phyloP scores from a whole-genome alignment of 768 basidiomycete species.

The Tephrocybe sp. region DNA sequence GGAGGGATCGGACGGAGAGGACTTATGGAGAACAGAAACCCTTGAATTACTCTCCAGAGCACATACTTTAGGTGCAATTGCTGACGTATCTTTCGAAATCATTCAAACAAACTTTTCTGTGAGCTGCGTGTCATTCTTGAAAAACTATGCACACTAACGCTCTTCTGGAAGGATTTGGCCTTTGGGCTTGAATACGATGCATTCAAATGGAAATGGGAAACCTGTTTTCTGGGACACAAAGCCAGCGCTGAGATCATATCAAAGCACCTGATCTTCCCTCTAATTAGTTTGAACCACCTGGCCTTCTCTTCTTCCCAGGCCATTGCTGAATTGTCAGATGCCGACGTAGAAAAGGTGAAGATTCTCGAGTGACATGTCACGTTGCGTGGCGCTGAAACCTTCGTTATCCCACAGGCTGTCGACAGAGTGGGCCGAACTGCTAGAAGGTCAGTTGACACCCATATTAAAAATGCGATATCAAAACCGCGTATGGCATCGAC shows the following conservation, averaged over 20 bases:
- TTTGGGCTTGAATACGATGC: slow-evolving; percentile 55
- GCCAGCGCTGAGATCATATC: slow-evolving; percentile 71
- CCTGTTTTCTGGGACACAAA: slow-evolving; percentile 59
- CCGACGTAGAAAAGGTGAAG: slow-evolving; percentile 65
- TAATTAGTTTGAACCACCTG: slow-evolving; percentile 69
- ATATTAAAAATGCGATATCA: slow-evolving; percentile 68
- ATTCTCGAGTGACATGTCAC: background rate
- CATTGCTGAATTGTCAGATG: slow-evolving; percentile 51
- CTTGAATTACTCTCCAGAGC: slow-evolving; percentile 54
- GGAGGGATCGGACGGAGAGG: slow-evolving; percentile 43
- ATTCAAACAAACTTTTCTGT: slow-evolving; percentile 61
- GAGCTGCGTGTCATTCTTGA: slow-evolving; percentile 20
- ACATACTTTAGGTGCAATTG: slow-evolving; percentile 62
- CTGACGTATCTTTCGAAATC: slow-evolving; percentile 57
- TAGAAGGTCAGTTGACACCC: slow-evolving; percentile 64
- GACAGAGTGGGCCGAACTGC: slow-evolving; percentile 72
- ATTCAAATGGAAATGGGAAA: slow-evolving; percentile 83
- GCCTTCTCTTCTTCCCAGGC: slow-evolving; percentile 61
- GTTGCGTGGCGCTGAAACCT: slow-evolving; percentile 8
- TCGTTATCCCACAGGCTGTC: slow-evolving; percentile 44
- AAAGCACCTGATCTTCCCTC: slow-evolving; percentile 72
- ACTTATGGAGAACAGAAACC: slow-evolving; percentile 55
- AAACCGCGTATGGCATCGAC: slow-evolving; percentile 67
- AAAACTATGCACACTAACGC: background rate
- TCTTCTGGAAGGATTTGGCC: slow-evolving; percentile 55